Conservation (phyloP, 495 filamentous ascomycete species). For the Mycothermus thermophilus region DNA sequence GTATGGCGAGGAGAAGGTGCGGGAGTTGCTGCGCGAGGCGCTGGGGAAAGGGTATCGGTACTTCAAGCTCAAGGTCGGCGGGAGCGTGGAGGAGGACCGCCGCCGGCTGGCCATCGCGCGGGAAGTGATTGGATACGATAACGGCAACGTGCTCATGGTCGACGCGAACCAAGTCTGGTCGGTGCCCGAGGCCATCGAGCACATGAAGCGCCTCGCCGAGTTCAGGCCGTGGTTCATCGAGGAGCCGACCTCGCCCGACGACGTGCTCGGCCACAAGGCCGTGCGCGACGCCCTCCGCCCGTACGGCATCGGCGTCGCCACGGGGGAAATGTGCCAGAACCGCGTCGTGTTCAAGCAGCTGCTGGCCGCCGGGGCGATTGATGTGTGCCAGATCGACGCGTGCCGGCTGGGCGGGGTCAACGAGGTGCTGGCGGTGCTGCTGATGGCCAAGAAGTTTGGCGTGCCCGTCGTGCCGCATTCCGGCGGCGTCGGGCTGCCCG, state of each 20-base stretch:
- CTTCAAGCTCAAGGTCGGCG: slow-evolving; percentile 89
- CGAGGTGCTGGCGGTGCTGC: slow-evolving; percentile 79
- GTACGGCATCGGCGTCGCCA: slow-evolving; percentile 71
- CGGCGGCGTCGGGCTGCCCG: slow-evolving; percentile 80
- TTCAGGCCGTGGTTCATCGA: slow-evolving; percentile 97
- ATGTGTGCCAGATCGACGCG: slow-evolving; percentile 82
- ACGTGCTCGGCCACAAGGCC: slow-evolving; percentile 77
- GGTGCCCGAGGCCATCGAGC: slow-evolving; percentile 77
- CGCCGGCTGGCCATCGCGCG: slow-evolving; percentile 58
- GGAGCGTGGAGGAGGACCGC: slow-evolving; percentile 54
- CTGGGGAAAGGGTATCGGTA: slow-evolving; percentile 63
- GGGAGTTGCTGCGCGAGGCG: slow-evolving; percentile 53
- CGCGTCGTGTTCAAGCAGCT: slow-evolving; percentile 90
- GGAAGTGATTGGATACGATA: slow-evolving; percentile 72
- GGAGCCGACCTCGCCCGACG: slow-evolving; percentile 89
- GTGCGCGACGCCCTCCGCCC: slow-evolving; percentile 66
- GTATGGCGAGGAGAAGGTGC: slow-evolving; percentile 80
- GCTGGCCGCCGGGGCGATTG: slow-evolving; percentile 62
- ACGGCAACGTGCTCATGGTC: slow-evolving; percentile 82
- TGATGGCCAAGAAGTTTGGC: slow-evolving; percentile 75
- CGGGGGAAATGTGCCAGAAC: slow-evolving; percentile 96
- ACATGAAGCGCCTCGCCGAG: slow-evolving; percentile 69
- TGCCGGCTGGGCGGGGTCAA: slow-evolving; percentile 87
- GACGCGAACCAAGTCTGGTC: slow-evolving; percentile 95
- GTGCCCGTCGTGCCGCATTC: slow-evolving; percentile 81